These are phyloP conservation scores for Kluyveromyces sp. DNA, from an alignment of 1,139 yeast species.

Conservation along the genomic window DNA sequence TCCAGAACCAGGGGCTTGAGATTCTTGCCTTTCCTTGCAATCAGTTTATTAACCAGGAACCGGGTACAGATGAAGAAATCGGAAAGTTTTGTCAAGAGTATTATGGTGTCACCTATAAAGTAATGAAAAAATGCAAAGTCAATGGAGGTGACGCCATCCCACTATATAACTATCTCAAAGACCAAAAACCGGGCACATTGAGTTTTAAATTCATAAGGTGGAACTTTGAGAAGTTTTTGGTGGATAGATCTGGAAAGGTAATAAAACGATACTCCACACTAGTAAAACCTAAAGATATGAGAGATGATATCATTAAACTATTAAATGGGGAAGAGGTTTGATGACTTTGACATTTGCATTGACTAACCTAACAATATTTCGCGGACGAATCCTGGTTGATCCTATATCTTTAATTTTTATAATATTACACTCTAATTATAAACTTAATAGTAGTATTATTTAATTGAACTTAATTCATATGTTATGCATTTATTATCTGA, in stretches of 20 bases:
- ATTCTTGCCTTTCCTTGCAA: slow-evolving; percentile 85
- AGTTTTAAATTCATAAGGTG: slow-evolving; percentile 68
- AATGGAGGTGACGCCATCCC: slow-evolving; percentile 72
- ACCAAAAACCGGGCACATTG: slow-evolving; percentile 44
- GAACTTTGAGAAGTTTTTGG: slow-evolving; percentile 84
- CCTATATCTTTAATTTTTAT: background rate
- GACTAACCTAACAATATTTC: background rate
- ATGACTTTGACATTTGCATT: no score
- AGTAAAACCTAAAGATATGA: slow-evolving; percentile 58
- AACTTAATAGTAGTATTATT: no score
- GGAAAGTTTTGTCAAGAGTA: slow-evolving; percentile 46
- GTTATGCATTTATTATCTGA: background rate
- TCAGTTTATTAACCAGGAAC: slow-evolving; percentile 84
- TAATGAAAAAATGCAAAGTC: slow-evolving; percentile 72
- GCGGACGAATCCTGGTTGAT: background rate
- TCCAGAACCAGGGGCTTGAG: slow-evolving; percentile 57
- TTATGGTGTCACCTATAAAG: slow-evolving; percentile 55
- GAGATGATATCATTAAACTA: slow-evolving; percentile 37
- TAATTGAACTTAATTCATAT: background rate
- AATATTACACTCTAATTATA: no score
- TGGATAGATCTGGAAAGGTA: slow-evolving; percentile 61
- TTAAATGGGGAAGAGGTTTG: slow-evolving; percentile 20
- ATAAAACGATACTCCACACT: slow-evolving; percentile 55
- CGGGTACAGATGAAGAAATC: slow-evolving; percentile 54
- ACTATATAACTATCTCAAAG: slow-evolving; percentile 66